Percentiles rank a stretch among this genome's conserved stretches.
phyloP scores from a whole-genome alignment of 441 rosid species.

The Kokia cookei region DNA sequence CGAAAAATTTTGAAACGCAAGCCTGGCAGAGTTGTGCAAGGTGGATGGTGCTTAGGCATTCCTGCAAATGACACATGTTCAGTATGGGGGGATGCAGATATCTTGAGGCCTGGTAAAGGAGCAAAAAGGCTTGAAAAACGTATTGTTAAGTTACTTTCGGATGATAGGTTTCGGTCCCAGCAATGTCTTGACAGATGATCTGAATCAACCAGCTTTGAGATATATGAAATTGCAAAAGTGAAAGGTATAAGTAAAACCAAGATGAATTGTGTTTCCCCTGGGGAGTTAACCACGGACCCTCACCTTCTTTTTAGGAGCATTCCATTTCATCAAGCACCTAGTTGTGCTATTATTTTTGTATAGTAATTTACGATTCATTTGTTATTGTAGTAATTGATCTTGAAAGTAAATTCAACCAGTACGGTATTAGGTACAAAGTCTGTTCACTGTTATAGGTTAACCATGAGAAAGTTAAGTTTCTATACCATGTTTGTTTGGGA shows the following conservation, averaged over 20 bases:
- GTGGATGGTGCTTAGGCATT: constrained; percentile 90
- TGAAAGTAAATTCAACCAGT: no score
- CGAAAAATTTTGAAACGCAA: constrained; percentile 54
- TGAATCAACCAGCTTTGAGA: neutral
- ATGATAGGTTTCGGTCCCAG: constrained; percentile 43
- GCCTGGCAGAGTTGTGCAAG: constrained; percentile 50
- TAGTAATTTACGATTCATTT: neutral
- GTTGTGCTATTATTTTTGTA: neutral
- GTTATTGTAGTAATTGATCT: neutral
- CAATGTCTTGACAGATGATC: constrained; percentile 58
- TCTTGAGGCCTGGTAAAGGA: constrained; percentile 78
- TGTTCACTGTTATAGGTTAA: no score
- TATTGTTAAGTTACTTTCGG: constrained; percentile 47
- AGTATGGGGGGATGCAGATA: constrained; percentile 83
- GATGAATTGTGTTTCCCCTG: neutral
- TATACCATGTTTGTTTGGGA: no score
- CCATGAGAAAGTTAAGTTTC: no score
- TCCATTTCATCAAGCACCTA: neutral
- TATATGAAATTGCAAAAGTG: neutral
- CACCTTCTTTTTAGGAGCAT: neutral
- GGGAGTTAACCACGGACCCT: neutral
- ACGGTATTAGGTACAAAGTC: no score
- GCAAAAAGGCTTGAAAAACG: constrained; percentile 67
- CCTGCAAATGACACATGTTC: constrained; percentile 47
- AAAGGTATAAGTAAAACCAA: neutral